Evolutionary conservation across 1,139 yeast genomes (phyloP).

Genomic region (Meyerozyma elateridarum): DNA sequence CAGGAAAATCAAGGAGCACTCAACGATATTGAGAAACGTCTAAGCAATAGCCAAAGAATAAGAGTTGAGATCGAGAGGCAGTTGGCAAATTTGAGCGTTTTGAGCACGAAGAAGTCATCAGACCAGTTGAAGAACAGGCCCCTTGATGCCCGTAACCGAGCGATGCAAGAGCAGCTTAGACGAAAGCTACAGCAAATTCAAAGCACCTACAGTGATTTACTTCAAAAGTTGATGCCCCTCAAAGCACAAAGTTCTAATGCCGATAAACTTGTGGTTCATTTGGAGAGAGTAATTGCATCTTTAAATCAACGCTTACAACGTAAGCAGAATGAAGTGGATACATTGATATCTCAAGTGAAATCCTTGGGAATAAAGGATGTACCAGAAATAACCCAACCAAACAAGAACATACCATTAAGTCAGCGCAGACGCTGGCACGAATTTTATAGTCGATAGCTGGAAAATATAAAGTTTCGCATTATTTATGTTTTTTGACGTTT

Average conservation of each 20-base stretch:
- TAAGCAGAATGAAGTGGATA: background rate
- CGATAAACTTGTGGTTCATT: background rate
- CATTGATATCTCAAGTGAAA: too few species aligned
- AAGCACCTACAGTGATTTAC: constrained; percentile 8
- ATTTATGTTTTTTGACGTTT: background rate
- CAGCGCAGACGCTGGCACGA: background rate
- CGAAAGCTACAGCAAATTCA: constrained; percentile 10
- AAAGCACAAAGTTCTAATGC: constrained; percentile 6
- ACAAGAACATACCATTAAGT: background rate
- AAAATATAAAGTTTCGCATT: background rate
- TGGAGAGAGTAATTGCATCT: background rate
- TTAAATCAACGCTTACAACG: background rate
- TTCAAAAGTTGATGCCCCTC: constrained; percentile 10
- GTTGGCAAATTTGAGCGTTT: constrained; percentile 1
- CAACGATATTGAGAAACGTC: background rate
- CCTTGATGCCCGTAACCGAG: constrained; percentile 4
- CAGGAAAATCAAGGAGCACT: background rate
- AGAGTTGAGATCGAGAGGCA: background rate
- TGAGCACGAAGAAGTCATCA: background rate
- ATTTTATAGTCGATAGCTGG: background rate
- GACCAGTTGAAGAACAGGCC: background rate
- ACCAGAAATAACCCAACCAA: background rate
- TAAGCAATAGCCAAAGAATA: background rate
- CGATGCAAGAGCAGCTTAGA: constrained; percentile 8
- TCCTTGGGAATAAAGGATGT: too few species aligned